These are phyloP conservation scores for Singerocomus rubriflavus DNA, from an alignment of 1,284 basidiomycete genomes.

Conservation along the genomic window DNA sequence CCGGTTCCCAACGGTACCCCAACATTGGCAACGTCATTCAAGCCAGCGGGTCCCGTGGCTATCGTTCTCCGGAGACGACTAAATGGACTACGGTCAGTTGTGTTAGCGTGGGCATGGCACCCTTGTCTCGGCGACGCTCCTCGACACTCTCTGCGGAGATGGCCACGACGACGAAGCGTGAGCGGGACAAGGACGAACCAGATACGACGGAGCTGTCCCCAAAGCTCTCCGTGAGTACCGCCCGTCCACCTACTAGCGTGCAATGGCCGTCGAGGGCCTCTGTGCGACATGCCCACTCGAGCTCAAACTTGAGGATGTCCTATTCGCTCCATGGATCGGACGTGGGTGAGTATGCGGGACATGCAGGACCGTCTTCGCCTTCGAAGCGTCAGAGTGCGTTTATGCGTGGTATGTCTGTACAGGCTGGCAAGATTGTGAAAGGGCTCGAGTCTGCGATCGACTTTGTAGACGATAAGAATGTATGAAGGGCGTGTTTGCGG, in stretches of 20 bases:
- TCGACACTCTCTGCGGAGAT: slow-evolving; percentile 21
- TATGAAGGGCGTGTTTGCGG: no score
- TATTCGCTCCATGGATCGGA: slow-evolving; percentile 18
- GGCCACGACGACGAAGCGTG: neutral
- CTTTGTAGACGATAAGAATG: slow-evolving; percentile 40
- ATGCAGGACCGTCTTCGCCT: slow-evolving; percentile 9
- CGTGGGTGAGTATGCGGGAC: slow-evolving; percentile 2
- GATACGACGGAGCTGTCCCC: neutral
- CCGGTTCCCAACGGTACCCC: slow-evolving; percentile 18
- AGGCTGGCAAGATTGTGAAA: slow-evolving; percentile 40
- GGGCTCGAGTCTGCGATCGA: slow-evolving; percentile 47
- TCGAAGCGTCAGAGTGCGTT: slow-evolving; percentile 25
- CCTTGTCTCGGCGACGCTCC: slow-evolving; percentile 23
- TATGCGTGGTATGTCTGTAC: slow-evolving; percentile 34
- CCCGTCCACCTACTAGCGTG: neutral
- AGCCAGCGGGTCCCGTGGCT: neutral
- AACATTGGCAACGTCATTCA: slow-evolving; percentile 25
- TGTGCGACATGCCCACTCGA: slow-evolving; percentile 26
- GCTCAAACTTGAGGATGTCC: slow-evolving; percentile 26
- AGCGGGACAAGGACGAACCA: slow-evolving; percentile 10
- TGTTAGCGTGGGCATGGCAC: slow-evolving; percentile 23
- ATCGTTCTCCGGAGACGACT: slow-evolving; percentile 7
- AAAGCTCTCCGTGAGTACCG: neutral
- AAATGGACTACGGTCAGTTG: slow-evolving; percentile 21
- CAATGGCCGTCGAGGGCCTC: neutral